A percentile compares a stretch with the other conserved stretches of the same genome.
phyloP scores from a whole-genome alignment of 176 grass and related monocot species.

The Poa annua region DNA sequence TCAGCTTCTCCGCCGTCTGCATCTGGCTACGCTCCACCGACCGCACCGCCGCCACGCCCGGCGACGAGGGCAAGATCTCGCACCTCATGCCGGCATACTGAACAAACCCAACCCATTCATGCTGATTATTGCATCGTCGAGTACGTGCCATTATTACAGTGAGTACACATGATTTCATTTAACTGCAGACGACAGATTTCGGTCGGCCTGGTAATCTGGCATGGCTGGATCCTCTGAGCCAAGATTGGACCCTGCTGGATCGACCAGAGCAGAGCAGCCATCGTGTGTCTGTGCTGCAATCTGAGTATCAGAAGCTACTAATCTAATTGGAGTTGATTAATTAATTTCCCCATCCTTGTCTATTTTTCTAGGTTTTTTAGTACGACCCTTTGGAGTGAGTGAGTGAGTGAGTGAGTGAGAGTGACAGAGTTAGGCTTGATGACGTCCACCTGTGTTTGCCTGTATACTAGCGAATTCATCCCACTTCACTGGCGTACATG shows the following conservation, averaged over 20 bases:
- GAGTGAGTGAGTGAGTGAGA: background rate
- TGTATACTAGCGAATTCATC: constrained; percentile 26
- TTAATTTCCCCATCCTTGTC: background rate
- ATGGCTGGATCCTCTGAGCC: constrained; percentile 23
- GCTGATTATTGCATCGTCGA: background rate
- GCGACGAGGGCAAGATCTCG: constrained; percentile 82
- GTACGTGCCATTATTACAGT: background rate
- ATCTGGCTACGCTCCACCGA: constrained; percentile 71
- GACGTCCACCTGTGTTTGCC: constrained; percentile 28
- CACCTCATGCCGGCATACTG: constrained; percentile 84
- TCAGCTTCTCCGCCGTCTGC: constrained; percentile 85
- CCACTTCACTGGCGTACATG: background rate
- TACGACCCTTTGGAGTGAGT: background rate
- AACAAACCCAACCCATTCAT: background rate
- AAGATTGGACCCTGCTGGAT: constrained; percentile 36
- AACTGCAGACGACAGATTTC: background rate
- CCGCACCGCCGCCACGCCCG: constrained; percentile 36
- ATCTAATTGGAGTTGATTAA: constrained; percentile 29
- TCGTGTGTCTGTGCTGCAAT: constrained; percentile 10
- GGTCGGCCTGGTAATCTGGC: constrained; percentile 11
- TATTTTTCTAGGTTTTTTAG: background rate
- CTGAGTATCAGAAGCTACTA: constrained; percentile 39
- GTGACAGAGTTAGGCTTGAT: background rate
- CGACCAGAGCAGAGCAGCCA: constrained; percentile 30
- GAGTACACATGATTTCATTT: background rate